Conservation (phyloP, 1,284 basidiomycete genomes). For the Trichosporon ovoides region DNA sequence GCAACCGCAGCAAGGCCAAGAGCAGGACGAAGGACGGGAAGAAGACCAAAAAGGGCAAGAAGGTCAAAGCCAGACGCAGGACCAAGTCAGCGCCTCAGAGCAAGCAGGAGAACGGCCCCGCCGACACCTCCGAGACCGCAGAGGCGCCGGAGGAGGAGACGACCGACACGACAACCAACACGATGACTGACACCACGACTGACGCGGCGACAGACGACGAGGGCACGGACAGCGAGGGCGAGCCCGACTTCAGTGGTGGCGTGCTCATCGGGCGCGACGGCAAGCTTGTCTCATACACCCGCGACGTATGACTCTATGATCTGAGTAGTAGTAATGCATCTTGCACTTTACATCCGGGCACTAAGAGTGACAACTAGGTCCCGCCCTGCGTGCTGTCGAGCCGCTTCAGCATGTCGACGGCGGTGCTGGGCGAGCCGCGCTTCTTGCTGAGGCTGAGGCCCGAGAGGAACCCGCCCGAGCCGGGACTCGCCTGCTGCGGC, state of each 20-base stretch:
- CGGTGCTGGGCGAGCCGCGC: constrained; percentile 11
- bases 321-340: not conserved
- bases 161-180: not conserved
- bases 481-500: not conserved
- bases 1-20: not conserved
- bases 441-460: constrained; percentile 14
- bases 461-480: constrained; percentile 14
- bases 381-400: constrained; percentile 1
- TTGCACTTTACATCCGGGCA: not conserved
- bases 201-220: not conserved
- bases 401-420: constrained; percentile 18
- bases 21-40: not conserved
- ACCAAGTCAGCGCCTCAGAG: not conserved
- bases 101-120: too few relatives aligned
- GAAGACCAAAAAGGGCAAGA: not conserved
- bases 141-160: not conserved
- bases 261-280: constrained; percentile 4
- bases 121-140: not conserved
- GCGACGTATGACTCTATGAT: not conserved
- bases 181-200: not conserved
- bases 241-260: not conserved
- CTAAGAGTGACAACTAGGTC: not conserved
- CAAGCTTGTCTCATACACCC: not conserved
- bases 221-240: not conserved
- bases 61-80: not conserved